Conservation (phyloP, 2,329 filamentous ascomycete species). For the Curvularia sp. region DNA sequence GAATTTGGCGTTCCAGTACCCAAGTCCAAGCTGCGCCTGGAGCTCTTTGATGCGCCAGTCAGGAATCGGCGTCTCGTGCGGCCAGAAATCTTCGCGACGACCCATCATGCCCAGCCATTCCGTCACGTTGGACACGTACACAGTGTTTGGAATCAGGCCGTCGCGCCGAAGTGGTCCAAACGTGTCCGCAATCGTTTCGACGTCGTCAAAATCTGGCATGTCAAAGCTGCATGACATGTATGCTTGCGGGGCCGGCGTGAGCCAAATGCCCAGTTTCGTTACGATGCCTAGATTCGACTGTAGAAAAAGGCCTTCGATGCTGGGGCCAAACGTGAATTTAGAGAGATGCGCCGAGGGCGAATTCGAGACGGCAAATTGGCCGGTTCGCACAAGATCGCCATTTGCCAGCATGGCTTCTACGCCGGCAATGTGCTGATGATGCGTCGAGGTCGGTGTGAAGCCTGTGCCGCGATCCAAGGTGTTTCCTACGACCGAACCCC, state of each 20-base stretch:
- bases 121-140: constrained; percentile 57
- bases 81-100: constrained; percentile 55
- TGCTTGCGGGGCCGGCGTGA: constrained; percentile 50
- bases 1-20: constrained; percentile 57
- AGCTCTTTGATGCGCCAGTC: constrained; percentile 56
- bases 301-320: constrained; percentile 56
- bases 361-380: constrained; percentile 52
- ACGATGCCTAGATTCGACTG: constrained; percentile 62
- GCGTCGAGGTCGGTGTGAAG: constrained; percentile 50
- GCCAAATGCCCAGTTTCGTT: constrained; percentile 49
- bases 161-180: constrained; percentile 56
- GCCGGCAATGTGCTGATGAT: constrained; percentile 49
- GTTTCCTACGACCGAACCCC: constrained; percentile 47
- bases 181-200: constrained; percentile 55
- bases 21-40: constrained; percentile 51
- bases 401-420: constrained; percentile 49
- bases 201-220: constrained; percentile 56
- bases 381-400: constrained; percentile 44
- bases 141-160: constrained; percentile 53
- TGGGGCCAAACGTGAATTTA: constrained; percentile 50
- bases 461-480: constrained; percentile 54
- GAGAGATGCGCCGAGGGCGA: constrained; percentile 51
- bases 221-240: constrained; percentile 58
- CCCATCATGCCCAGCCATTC: constrained; percentile 57
- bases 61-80: constrained; percentile 54